Conservation (phyloP, 1,284 basidiomycete genomes). For the Ceratobasidium sp. region DNA sequence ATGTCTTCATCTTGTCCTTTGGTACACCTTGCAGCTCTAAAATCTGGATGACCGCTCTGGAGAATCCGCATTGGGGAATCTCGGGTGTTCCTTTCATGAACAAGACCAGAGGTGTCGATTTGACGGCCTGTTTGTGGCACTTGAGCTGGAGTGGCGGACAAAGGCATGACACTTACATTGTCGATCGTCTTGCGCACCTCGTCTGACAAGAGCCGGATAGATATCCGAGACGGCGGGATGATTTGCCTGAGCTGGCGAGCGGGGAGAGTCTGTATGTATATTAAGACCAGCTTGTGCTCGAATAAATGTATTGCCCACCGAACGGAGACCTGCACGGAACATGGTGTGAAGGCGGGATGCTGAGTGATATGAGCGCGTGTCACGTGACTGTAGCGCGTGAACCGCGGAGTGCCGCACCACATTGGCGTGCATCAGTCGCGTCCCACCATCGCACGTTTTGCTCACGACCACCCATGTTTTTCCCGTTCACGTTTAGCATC, state of each 20-base stretch:
- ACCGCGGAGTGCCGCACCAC: slow-evolving; percentile 17
- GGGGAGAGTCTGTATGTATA: not conserved
- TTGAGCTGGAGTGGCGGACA: not conserved
- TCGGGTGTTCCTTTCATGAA: slow-evolving; percentile 92
- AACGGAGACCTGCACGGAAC: slow-evolving; percentile 20
- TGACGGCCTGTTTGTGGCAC: slow-evolving; percentile 60
- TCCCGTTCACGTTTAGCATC: slow-evolving; percentile 38
- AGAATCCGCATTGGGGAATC: slow-evolving; percentile 85
- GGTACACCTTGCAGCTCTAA: slow-evolving; percentile 88
- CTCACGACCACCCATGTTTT: slow-evolving; percentile 27
- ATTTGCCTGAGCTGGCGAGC: slow-evolving; percentile 43
- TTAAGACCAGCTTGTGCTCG: not conserved
- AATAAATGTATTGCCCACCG: not conserved
- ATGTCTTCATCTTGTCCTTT: slow-evolving; percentile 80
- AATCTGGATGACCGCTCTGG: slow-evolving; percentile 90
- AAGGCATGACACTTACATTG: slow-evolving; percentile 46
- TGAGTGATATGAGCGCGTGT: not conserved
- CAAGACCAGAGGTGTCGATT: slow-evolving; percentile 78
- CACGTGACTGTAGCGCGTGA: slow-evolving; percentile 24
- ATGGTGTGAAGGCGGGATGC: not conserved
- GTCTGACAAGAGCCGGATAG: slow-evolving; percentile 51
- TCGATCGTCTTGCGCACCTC: slow-evolving; percentile 57
- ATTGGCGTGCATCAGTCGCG: slow-evolving; percentile 1
- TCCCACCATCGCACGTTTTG: not conserved
- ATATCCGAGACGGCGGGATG: slow-evolving; percentile 47